Percentiles rank a stretch among this genome's conserved stretches.
phyloP scores from a whole-genome alignment of 2,329 filamentous ascomycete species.

The Sporothrix schenckii region DNA sequence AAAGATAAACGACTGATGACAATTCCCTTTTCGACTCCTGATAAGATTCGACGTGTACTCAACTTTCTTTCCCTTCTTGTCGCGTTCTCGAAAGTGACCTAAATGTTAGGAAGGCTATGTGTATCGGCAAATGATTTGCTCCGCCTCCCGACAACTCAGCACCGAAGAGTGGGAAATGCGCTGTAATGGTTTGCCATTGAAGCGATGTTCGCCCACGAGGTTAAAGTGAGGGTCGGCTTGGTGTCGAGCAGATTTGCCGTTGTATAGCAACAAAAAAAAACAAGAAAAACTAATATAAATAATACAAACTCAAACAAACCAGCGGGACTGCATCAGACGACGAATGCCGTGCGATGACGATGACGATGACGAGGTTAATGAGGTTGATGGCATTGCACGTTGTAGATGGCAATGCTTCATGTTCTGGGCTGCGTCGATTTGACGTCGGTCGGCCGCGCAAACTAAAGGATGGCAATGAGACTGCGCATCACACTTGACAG shows the following conservation, averaged over 20 bases:
- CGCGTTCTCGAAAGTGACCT: slow-evolving; percentile 5
- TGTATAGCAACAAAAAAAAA: slow-evolving; percentile 37
- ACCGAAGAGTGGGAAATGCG: slow-evolving; percentile 64
- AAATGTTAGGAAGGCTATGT: slow-evolving; percentile 24
- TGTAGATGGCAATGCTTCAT: not conserved
- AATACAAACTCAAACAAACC: not conserved
- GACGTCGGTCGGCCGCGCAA: not conserved
- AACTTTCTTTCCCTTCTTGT: slow-evolving; percentile 44
- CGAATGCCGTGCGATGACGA: not conserved
- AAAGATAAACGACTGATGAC: slow-evolving; percentile 27
- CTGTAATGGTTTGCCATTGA: slow-evolving; percentile 24
- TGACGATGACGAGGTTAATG: not conserved
- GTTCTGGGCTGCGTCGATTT: not conserved
- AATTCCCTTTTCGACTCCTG: slow-evolving; percentile 46
- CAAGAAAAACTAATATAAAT: slow-evolving; percentile 32
- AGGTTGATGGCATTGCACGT: no score
- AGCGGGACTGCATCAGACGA: not conserved
- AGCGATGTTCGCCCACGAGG: slow-evolving; percentile 59
- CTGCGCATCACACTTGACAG: not conserved
- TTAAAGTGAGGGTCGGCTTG: slow-evolving; percentile 69
- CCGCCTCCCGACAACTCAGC: slow-evolving; percentile 64
- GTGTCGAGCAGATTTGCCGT: slow-evolving; percentile 60
- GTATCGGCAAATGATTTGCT: slow-evolving; percentile 60
- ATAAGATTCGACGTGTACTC: slow-evolving; percentile 50
- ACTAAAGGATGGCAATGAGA: not conserved